Evolutionary conservation across 306 rosid species (phyloP).

Genomic region (Cicer arietinum): DNA sequence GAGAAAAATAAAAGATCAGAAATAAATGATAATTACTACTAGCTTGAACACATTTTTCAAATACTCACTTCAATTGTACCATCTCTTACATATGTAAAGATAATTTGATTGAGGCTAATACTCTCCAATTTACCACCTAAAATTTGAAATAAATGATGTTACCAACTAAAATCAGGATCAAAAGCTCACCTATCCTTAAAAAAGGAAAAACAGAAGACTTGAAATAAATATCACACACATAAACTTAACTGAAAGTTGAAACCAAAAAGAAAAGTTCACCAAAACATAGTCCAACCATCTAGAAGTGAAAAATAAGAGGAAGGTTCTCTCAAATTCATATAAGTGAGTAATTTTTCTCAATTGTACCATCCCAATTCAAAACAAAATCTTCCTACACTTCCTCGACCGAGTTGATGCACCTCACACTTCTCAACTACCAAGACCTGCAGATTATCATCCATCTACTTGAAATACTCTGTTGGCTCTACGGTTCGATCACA

Average conservation of each 20-base stretch:
- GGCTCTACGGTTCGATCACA: constrained; percentile 68
- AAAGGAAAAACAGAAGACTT: constrained; percentile 17
- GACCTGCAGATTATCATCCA: constrained; percentile 38
- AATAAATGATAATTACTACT: background rate
- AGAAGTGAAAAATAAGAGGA: constrained; percentile 30
- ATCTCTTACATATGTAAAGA: background rate
- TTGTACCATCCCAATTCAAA: constrained; percentile 46
- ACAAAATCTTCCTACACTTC: constrained; percentile 55
- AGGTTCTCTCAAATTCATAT: constrained; percentile 24
- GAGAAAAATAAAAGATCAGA: background rate
- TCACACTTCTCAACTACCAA: constrained; percentile 43
- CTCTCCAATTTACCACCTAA: background rate
- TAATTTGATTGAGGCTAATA: background rate
- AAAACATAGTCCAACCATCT: constrained; percentile 38
- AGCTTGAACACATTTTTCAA: background rate
- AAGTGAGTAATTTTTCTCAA: constrained; percentile 50
- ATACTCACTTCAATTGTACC: background rate
- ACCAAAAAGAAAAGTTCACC: constrained; percentile 25
- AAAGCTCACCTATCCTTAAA: constrained; percentile 12
- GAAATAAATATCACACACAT: constrained; percentile 30
- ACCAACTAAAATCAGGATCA: background rate
- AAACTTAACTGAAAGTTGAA: constrained; percentile 22
- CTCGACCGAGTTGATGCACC: constrained; percentile 42
- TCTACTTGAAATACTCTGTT: constrained; percentile 38
- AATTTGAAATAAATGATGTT: background rate